A percentile compares a stretch with the other conserved stretches of the same genome.
Evolutionary conservation across 495 filamentous ascomycete species (phyloP).

Genomic region (Polyplosphaeria fusca): DNA sequence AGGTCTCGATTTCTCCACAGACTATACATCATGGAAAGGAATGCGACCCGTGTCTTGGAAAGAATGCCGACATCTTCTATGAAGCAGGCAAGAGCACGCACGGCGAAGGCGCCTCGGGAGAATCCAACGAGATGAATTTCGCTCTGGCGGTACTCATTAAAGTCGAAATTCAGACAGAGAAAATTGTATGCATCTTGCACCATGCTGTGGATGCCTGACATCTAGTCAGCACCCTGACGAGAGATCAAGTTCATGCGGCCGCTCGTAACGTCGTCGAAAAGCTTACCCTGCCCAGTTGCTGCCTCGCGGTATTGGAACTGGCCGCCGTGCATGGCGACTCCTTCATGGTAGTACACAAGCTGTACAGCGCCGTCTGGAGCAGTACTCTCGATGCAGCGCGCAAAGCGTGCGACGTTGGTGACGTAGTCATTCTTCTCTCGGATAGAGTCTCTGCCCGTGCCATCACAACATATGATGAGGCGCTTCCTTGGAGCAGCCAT

Average conservation of each 20-base stretch:
- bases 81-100: neutral
- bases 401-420: neutral
- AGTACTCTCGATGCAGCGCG: neutral
- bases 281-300: too few species aligned
- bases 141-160: neutral
- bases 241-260: too few species aligned
- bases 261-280: too few species aligned
- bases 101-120: neutral
- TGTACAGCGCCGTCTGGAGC: neutral
- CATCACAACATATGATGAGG: neutral
- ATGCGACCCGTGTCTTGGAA: neutral
- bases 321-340: neutral
- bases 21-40: neutral
- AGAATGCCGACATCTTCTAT: neutral
- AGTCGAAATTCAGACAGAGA: neutral
- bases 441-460: neutral
- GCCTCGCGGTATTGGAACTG: too few species aligned
- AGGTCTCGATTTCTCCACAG: neutral
- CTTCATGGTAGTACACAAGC: neutral
- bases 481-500: neutral
- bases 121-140: neutral
- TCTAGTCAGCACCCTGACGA: too few species aligned
- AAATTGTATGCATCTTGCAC: neutral
- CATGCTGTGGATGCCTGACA: neutral
- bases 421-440: neutral